A percentile compares a stretch with the other conserved stretches of the same genome.
Conservation (phyloP, 805 yeast species). For the Candida maltosa region DNA sequence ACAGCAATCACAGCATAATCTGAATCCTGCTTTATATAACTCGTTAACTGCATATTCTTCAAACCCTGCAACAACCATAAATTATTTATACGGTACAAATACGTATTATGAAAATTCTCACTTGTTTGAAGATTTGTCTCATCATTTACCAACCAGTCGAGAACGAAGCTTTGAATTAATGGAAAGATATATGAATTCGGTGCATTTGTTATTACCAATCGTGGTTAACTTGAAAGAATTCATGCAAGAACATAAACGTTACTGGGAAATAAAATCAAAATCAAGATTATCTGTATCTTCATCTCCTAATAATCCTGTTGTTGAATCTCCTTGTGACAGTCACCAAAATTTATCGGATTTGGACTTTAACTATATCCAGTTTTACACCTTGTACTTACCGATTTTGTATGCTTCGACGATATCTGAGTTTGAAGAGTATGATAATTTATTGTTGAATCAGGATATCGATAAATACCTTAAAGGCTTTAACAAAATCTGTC, state of each 20-base stretch:
- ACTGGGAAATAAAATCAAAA: slow-evolving; percentile 34
- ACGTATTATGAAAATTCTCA: slow-evolving; percentile 32
- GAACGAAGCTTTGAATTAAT: slow-evolving; percentile 46
- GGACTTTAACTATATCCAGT: slow-evolving; percentile 39
- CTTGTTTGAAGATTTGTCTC: slow-evolving; percentile 33
- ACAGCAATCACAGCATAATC: slow-evolving; percentile 9
- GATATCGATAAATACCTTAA: slow-evolving; percentile 49
- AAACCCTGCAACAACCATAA: slow-evolving; percentile 11
- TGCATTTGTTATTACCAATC: slow-evolving; percentile 55
- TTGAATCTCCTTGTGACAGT: background rate
- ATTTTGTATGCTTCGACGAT: slow-evolving; percentile 57
- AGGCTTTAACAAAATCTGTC: slow-evolving; percentile 48
- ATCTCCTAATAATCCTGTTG: slow-evolving; percentile 1
- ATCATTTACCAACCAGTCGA: slow-evolving; percentile 48
- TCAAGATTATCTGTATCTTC: no score
- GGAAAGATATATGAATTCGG: slow-evolving; percentile 47
- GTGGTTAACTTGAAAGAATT: slow-evolving; percentile 45
- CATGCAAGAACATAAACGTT: slow-evolving; percentile 42
- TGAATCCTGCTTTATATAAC: slow-evolving; percentile 21
- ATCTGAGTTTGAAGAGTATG: slow-evolving; percentile 57
- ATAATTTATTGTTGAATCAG: slow-evolving; percentile 42
- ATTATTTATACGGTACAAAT: slow-evolving; percentile 36
- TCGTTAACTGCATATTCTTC: slow-evolving; percentile 28
- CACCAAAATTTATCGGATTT: slow-evolving; percentile 14
- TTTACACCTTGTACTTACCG: slow-evolving; percentile 49